Conservation (phyloP, 305 asterid genomes). For the Fraxinus dipetala region DNA sequence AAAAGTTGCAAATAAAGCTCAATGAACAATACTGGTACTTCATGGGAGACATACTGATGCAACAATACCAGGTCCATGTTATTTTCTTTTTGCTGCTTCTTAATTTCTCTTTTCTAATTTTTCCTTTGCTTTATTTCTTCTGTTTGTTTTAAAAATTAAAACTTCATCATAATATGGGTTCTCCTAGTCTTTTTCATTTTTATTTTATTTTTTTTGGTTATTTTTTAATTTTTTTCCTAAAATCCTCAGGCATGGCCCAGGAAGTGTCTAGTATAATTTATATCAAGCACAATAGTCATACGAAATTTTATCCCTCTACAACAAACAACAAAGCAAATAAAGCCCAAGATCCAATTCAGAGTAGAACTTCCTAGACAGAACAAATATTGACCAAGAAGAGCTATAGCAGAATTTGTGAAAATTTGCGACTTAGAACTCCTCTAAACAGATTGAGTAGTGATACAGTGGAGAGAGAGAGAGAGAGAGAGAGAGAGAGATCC, state of each 20-base stretch:
- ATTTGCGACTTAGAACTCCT: conserved; percentile 8
- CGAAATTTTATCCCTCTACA: not conserved
- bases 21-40: not conserved
- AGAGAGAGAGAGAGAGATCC: not conserved
- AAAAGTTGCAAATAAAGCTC: not conserved
- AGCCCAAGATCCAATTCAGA: not conserved
- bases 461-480: not conserved
- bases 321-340: not conserved
- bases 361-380: not conserved
- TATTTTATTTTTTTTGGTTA: not conserved
- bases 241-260: not conserved
- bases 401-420: not conserved
- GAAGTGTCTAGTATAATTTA: not conserved
- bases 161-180: not conserved
- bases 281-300: not conserved
- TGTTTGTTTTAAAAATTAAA: not conserved
- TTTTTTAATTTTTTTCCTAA: not conserved
- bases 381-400: conserved; percentile 9
- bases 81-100: not conserved
- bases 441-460: not conserved
- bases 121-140: not conserved
- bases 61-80: not conserved
- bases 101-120: not conserved
- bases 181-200: not conserved
- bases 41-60: not conserved